These are phyloP conservation scores for Raphanus hybrid DNA, from an alignment of 441 rosid species.

Conservation along the genomic window DNA sequence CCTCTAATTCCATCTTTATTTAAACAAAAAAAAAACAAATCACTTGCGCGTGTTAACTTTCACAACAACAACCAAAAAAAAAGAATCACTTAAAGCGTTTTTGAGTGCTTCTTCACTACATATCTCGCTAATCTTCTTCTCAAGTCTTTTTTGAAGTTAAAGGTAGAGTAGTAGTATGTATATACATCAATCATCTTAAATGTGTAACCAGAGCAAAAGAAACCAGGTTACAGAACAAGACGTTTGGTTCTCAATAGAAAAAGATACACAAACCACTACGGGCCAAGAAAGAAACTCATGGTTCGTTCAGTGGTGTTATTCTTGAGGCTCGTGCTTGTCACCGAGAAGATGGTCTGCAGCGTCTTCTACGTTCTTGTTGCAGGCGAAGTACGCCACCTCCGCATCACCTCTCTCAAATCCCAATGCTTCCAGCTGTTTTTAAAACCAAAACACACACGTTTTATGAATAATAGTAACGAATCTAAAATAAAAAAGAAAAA, in stretches of 20 bases:
- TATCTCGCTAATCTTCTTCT: too few species aligned
- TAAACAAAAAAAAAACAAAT: too few species aligned
- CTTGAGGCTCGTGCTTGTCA: slow-evolving; percentile 58
- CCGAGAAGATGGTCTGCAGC: slow-evolving; percentile 81
- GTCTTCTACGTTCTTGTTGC: slow-evolving; percentile 81
- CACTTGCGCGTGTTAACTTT: too few species aligned
- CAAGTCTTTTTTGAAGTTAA: too few species aligned
- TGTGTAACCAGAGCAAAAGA: slow-evolving; percentile 28
- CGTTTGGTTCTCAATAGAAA: background rate
- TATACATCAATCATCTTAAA: background rate
- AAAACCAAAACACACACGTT: too few species aligned
- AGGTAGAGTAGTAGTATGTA: too few species aligned
- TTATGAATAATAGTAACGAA: background rate
- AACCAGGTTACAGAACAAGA: slow-evolving; percentile 17
- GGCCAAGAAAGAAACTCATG: background rate
- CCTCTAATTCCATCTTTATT: too few species aligned
- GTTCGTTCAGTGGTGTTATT: background rate
- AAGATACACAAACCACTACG: background rate
- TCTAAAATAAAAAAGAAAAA: background rate
- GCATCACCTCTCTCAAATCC: slow-evolving; percentile 71
- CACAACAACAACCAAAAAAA: too few species aligned
- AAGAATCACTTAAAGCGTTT: too few species aligned
- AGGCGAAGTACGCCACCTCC: slow-evolving; percentile 64
- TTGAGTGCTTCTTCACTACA: too few species aligned
- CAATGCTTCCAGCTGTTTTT: slow-evolving; percentile 71